Evolutionary conservation across 129 eudicot species (phyloP).

Genomic region (Kitagawia praeruptora): DNA sequence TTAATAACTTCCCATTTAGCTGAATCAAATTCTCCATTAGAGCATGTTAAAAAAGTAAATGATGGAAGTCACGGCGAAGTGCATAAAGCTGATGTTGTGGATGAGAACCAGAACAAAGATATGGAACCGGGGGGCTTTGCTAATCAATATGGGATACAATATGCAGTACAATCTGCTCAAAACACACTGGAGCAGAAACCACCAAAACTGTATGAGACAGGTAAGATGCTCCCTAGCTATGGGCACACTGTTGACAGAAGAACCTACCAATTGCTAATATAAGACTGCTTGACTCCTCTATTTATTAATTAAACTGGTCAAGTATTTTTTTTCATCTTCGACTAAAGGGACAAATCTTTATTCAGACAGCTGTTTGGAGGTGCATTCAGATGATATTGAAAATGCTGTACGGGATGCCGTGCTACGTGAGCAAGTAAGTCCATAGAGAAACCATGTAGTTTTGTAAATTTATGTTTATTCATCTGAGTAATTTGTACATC

Average conservation of each 20-base stretch:
- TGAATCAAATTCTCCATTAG: neutral
- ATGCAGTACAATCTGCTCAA: neutral
- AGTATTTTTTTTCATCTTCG: neutral
- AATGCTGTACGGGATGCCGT: conserved; percentile 76
- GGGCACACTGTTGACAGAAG: neutral
- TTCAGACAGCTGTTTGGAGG: conserved; percentile 17
- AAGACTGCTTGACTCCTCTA: neutral
- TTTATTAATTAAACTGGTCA: neutral
- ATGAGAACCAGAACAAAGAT: conserved; percentile 6
- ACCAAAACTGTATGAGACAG: conserved; percentile 19
- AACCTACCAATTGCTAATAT: neutral
- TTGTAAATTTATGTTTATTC: neutral
- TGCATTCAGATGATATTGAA: conserved; percentile 54
- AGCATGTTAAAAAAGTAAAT: neutral
- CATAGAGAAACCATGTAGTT: neutral
- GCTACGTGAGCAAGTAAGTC: conserved; percentile 78
- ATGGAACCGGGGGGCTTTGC: neutral
- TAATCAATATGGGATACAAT: conserved; percentile 18
- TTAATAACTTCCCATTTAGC: neutral
- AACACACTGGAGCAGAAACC: conserved; percentile 11
- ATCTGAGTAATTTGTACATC: neutral
- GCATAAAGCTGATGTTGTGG: conserved; percentile 7
- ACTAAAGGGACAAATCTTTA: conserved; percentile 4
- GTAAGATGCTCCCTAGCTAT: conserved; percentile 13
- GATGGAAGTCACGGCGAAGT: neutral